These are phyloP conservation scores for Selaginella tamariscina DNA, from an alignment of 75 land plant species.

Conservation along the genomic window DNA sequence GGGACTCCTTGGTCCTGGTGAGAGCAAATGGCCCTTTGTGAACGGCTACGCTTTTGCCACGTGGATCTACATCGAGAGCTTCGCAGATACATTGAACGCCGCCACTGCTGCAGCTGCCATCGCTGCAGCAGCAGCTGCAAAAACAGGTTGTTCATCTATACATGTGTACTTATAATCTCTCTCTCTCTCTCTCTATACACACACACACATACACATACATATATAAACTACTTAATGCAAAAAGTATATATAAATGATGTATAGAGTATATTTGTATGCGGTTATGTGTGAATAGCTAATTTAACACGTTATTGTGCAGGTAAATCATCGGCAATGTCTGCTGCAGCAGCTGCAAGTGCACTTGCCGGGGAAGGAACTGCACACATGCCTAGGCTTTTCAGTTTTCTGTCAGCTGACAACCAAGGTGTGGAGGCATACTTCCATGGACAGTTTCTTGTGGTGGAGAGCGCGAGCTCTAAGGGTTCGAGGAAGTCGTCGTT, in stretches of 20 bases:
- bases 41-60: slow-evolving; percentile 98
- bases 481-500: slow-evolving; percentile 87
- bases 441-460: slow-evolving; percentile 95
- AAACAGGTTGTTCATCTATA: no score
- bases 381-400: slow-evolving; percentile 95
- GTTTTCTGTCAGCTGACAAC: slow-evolving; percentile 90
- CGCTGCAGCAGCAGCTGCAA: slow-evolving; percentile 92
- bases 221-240: no score
- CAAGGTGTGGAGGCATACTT: slow-evolving; percentile 95
- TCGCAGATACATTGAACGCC: slow-evolving; percentile 79
- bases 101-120: slow-evolving; percentile 97
- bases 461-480: slow-evolving; percentile 68
- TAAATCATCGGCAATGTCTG: slow-evolving; percentile 85
- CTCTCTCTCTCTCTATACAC: no score
- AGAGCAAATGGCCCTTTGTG: slow-evolving; percentile 91
- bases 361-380: slow-evolving; percentile 96
- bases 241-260: no score
- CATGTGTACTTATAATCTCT: no score
- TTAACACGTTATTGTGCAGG: no score
- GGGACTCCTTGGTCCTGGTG: slow-evolving; percentile 93
- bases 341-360: slow-evolving; percentile 98
- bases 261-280: no score
- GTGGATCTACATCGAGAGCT: slow-evolving; percentile 95
- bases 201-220: no score
- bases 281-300: no score